Evolutionary conservation across 768 basidiomycete genomes (phyloP).

Genomic region (Cystobasidium ongulense): DNA sequence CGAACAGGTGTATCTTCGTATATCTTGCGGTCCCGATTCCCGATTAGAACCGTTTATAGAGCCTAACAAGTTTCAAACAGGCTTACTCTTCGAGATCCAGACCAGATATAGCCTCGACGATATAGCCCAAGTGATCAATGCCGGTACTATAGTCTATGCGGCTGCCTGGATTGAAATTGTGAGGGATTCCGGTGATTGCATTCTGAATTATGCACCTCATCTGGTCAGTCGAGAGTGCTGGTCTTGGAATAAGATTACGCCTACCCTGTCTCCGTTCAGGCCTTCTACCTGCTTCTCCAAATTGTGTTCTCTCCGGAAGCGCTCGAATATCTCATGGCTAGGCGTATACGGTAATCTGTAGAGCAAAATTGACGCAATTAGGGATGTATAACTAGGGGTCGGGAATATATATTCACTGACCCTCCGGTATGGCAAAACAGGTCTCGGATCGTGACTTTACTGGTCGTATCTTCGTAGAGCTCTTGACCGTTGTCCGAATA

Average conservation of each 20-base stretch:
- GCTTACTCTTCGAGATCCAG: constrained; percentile 27
- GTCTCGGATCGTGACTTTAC: constrained; percentile 16
- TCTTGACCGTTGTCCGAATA: not conserved
- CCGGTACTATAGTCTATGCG: constrained; percentile 4
- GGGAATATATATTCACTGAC: too few relatives aligned
- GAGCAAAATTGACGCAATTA: not conserved
- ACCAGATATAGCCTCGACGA: constrained; percentile 14
- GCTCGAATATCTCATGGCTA: not conserved
- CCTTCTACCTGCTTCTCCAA: constrained; percentile 26
- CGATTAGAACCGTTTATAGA: constrained; percentile 7
- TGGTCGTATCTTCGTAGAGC: constrained; percentile 3
- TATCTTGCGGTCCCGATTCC: too few relatives aligned
- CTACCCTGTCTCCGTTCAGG: constrained; percentile 4
- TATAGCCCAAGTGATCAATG: constrained; percentile 15
- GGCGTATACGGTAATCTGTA: constrained; percentile 13
- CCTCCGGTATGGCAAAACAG: constrained; percentile 24
- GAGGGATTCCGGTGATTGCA: constrained; percentile 12
- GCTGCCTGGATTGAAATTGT: not conserved
- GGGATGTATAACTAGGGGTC: not conserved
- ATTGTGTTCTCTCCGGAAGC: constrained; percentile 9
- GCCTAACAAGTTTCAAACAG: not conserved
- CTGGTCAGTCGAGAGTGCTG: not conserved
- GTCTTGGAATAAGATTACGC: not conserved
- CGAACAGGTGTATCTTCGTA: constrained; percentile 16
- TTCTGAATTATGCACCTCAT: not conserved